Evolutionary conservation across 1,284 basidiomycete genomes (phyloP), one percentile per base, ranked within the genome.

Genomic region (Gymnopus androsaceus): DNA sequence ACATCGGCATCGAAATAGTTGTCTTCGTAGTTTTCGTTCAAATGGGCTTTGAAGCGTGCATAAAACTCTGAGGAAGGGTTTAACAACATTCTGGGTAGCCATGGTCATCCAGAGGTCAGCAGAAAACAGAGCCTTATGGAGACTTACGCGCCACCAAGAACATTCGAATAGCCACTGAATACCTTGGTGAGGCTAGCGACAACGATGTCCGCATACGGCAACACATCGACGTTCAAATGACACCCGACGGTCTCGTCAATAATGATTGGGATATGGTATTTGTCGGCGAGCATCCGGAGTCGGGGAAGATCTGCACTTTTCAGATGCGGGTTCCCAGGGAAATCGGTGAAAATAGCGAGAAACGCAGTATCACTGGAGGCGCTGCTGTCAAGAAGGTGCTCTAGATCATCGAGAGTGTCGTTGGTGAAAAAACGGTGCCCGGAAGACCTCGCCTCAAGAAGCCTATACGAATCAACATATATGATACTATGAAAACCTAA

Each of bases 171-270:
- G 3, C 85, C 85, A 45, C 79, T 81, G 66, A 88, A 88, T 36
- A 87, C 77, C 68, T 88, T 88, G 17, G 84, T 84, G 63, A 88
- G 65, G 63, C 79, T 82, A 57, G 77, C 81, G 31, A 84, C 84
- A 40, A 87, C 76, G 11, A 88, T 75, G 68, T 87, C 85, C 2
- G 81, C 82, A 55, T 74, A 82, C 2, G 77, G 77, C 9, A 84
- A 70, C n/a, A 85, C 78, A 61, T 85, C 82, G 42, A 87, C 83
- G 61, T 88, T 87, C 62, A 84, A 77, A 67, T 85, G 86, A 63
- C 83, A 86, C 21, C 84, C 85, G 40, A 87, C 78, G 6, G 85
- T 88, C 69, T 88, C 85, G 66, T 88, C 85, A 44, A 87, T 74
- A 21, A 86, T 80, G 36, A 88, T 75, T 19, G 81, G 66, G 61